A percentile compares a stretch with the other conserved stretches of the same genome.
phyloP scores from a whole-genome alignment of 2,329 filamentous ascomycete genomes.

The Aspergillus sojae region DNA sequence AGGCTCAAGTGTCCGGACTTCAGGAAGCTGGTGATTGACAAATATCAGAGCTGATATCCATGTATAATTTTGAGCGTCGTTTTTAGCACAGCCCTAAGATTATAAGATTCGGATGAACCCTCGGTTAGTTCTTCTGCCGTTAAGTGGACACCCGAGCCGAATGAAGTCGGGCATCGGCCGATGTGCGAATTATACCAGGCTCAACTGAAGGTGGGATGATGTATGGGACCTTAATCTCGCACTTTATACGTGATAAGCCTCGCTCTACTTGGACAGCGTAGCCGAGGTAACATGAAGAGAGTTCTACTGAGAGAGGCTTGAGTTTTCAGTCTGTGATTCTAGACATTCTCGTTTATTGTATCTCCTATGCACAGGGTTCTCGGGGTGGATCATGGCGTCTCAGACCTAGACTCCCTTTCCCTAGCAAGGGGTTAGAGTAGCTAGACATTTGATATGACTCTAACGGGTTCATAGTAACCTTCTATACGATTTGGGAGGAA shows the following conservation, averaged over 20 bases:
- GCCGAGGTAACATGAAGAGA: background rate
- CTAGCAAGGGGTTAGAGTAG: no score
- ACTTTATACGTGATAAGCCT: no score
- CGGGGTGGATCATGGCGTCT: rapidly evolving
- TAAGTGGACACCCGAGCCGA: no score
- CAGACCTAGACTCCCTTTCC: no score
- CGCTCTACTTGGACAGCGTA: background rate
- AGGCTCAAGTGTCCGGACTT: background rate
- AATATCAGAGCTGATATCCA: background rate
- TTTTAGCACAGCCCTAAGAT: no score
- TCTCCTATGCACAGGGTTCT: background rate
- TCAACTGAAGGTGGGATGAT: background rate
- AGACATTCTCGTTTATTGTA: rapidly evolving
- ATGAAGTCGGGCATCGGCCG: slow-evolving; percentile 3
- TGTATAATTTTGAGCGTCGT: no score
- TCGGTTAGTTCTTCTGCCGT: no score
- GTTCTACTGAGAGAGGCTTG: background rate
- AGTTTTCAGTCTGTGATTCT: background rate
- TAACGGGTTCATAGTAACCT: background rate
- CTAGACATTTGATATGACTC: background rate
- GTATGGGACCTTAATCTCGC: no score
- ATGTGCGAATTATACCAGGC: background rate
- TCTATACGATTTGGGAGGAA: background rate
- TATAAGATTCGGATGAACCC: no score
- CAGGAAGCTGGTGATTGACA: background rate